Conservation (phyloP, 306 rosid species). For the Citrullus amarus region DNA sequence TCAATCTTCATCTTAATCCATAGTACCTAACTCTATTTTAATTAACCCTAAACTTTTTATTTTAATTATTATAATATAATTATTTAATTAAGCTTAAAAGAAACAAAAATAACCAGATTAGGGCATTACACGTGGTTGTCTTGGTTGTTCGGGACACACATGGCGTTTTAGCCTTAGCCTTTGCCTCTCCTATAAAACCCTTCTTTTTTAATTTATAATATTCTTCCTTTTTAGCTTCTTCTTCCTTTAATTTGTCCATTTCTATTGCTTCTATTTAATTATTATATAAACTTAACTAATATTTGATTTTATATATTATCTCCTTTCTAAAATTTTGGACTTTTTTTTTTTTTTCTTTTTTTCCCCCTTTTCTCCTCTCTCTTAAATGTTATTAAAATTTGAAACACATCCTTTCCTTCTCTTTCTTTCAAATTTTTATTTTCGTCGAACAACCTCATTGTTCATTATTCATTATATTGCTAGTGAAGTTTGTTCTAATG, state of each 20-base stretch:
- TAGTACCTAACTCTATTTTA: not conserved
- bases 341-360: not conserved
- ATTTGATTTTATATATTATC: not conserved
- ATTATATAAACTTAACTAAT: not conserved
- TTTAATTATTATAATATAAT: too few relatives aligned
- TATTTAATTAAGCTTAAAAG: slow-evolving; percentile 2
- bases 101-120: not conserved
- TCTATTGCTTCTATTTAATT: not conserved
- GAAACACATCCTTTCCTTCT: too few relatives aligned
- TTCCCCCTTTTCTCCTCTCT: too few relatives aligned
- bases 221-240: not conserved
- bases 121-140: not conserved
- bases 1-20: slow-evolving; percentile 6
- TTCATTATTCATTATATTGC: too few relatives aligned
- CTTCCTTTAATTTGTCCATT: not conserved
- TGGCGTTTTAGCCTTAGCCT: not conserved
- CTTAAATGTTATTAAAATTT: too few relatives aligned
- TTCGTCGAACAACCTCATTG: too few relatives aligned
- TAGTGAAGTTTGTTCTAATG: too few relatives aligned
- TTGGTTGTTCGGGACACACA: not conserved
- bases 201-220: not conserved
- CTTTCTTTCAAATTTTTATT: too few relatives aligned
- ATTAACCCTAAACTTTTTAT: not conserved
- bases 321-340: not conserved
- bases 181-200: not conserved